Evolutionary conservation across 345 rosid genomes (phyloP).

Genomic region (thale cress (Arabidopsis thaliana)): TAIR10.1 NC_003070.9:19203001-19203500

Average conservation of each 20-base stretch:
- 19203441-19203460: neutral
- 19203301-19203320: conserved; percentile 16
- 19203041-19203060: conserved; percentile 61
- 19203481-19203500: neutral
- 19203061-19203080: conserved; percentile 56
- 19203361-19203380: conserved; percentile 7
- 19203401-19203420: neutral
- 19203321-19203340: conserved; percentile 32
- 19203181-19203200: conserved; percentile 42
- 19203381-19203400: neutral
- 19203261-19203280: neutral
- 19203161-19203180: conserved; percentile 60
- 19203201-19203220: conserved; percentile 1
- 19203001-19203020: conserved; percentile 88
- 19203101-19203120: conserved; percentile 81
- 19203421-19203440: neutral
- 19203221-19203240: conserved; percentile 6
- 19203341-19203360: conserved; percentile 27
- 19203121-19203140: conserved; percentile 80
- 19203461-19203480: neutral
- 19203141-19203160: conserved; percentile 64
- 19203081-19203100: conserved; percentile 54
- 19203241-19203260: conserved; percentile 21
- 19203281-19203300: conserved; percentile 21
- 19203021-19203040: conserved; percentile 58